These are phyloP conservation scores for Dipteronia dyeriana DNA, from an alignment of 345 rosid genomes.

Conservation along the genomic window DNA sequence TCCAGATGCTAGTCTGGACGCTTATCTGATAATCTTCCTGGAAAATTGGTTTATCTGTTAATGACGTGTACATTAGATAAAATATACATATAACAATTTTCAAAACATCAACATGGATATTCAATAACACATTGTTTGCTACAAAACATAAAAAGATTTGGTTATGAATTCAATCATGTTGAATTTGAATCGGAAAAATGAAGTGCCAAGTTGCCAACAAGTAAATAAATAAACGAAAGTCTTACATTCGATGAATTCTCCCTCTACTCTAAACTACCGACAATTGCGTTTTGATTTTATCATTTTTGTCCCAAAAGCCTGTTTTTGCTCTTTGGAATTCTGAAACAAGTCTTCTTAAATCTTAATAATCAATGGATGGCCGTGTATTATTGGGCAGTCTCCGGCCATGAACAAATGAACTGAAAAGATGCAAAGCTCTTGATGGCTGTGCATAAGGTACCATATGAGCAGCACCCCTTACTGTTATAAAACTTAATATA, in stretches of 20 bases:
- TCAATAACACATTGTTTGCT: too few relatives aligned
- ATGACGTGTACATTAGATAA: too few relatives aligned
- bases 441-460: constrained; percentile 91
- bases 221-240: neutral
- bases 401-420: constrained; percentile 61
- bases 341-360: neutral
- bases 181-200: too few relatives aligned
- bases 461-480: constrained; percentile 94
- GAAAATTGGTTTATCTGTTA: too few relatives aligned
- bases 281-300: too few relatives aligned
- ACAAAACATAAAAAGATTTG: too few relatives aligned
- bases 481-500: constrained; percentile 71
- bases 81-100: too few relatives aligned
- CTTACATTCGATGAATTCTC: neutral
- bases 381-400: constrained; percentile 63
- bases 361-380: constrained; percentile 36
- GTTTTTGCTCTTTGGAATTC: constrained; percentile 2
- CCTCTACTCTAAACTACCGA: neutral
- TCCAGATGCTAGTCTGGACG: too few relatives aligned
- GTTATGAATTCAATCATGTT: too few relatives aligned
- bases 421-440: constrained; percentile 79
- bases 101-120: too few relatives aligned
- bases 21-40: too few relatives aligned
- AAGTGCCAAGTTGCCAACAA: neutral
- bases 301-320: neutral